Evolutionary conservation across 1,139 yeast genomes (phyloP).

Genomic region (Candida tetrigidarum): DNA sequence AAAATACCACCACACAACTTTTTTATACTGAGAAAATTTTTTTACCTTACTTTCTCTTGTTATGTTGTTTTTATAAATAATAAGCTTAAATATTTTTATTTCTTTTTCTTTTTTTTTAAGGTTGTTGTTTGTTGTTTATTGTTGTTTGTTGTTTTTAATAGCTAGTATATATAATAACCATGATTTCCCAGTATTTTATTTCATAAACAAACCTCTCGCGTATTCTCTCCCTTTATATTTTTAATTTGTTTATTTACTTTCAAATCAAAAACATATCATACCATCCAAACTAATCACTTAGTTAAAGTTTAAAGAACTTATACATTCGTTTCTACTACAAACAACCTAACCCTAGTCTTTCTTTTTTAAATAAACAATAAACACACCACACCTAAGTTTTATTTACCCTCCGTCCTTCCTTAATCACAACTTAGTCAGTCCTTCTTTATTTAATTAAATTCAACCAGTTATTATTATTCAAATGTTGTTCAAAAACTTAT

Average conservation of each 20-base stretch:
- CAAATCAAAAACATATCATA: not conserved
- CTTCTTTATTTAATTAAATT: not conserved
- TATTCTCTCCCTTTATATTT: not conserved
- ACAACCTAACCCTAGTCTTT: conserved; percentile 35
- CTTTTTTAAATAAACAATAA: conserved; percentile 19
- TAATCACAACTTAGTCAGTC: not conserved
- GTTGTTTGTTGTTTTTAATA: not conserved
- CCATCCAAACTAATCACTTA: not conserved
- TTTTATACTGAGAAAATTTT: no score
- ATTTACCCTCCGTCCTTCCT: not conserved
- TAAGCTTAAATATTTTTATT: not conserved
- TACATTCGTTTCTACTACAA: not conserved
- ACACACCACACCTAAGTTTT: no score
- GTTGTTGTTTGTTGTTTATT: not conserved
- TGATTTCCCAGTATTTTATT: not conserved
- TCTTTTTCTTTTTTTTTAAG: not conserved
- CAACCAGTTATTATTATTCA: not conserved
- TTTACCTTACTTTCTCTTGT: no score
- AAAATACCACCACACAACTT: no score
- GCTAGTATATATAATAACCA: not conserved
- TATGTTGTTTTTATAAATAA: no score
- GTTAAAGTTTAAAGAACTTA: not conserved
- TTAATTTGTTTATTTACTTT: not conserved
- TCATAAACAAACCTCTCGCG: not conserved
- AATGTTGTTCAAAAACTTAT: conserved; percentile 33